These are phyloP conservation scores for Pleurotus citrinopileatus DNA, from an alignment of 768 basidiomycete genomes.

Conservation along the genomic window DNA sequence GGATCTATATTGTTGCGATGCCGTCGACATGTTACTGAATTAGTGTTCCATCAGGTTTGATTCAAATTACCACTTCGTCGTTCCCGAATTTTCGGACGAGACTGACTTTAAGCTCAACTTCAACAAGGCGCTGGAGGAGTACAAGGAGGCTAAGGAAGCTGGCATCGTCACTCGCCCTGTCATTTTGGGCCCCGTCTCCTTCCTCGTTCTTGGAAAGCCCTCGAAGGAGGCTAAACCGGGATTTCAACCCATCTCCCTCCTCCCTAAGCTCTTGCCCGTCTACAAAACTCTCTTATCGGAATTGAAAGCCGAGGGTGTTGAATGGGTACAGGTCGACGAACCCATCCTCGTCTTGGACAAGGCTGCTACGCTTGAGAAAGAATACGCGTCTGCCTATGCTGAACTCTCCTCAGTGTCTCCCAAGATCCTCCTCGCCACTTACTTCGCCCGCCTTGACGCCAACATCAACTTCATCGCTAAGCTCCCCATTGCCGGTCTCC, in stretches of 20 bases:
- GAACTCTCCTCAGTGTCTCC: conserved; percentile 81
- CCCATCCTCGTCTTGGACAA: conserved; percentile 92
- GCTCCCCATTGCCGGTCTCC: conserved; percentile 90
- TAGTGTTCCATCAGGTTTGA: conserved; percentile 68
- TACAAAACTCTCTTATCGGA: conserved; percentile 89
- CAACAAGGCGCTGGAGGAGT: conserved; percentile 95
- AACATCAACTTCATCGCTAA: conserved; percentile 87
- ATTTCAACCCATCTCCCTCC: conserved; percentile 90
- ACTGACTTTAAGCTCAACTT: conserved; percentile 93
- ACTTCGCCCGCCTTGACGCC: conserved; percentile 94
- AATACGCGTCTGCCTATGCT: conserved; percentile 79
- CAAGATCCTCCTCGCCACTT: conserved; percentile 92
- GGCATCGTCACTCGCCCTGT: conserved; percentile 94
- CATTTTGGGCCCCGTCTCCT: conserved; percentile 92
- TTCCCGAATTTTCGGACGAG: conserved; percentile 89
- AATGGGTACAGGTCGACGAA: conserved; percentile 96
- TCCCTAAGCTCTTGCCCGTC: conserved; percentile 85
- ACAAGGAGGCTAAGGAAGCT: conserved; percentile 87
- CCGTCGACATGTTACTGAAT: conserved; percentile 6
- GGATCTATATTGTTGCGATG: conserved; percentile 22
- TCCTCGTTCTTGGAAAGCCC: conserved; percentile 90
- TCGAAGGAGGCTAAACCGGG: conserved; percentile 76
- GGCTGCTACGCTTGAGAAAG: conserved; percentile 70
- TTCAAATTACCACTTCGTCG: conserved; percentile 98
- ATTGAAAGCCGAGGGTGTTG: conserved; percentile 90